Conservation (phyloP, 2,329 filamentous ascomycete species). For the Fusarium penzigii region DNA sequence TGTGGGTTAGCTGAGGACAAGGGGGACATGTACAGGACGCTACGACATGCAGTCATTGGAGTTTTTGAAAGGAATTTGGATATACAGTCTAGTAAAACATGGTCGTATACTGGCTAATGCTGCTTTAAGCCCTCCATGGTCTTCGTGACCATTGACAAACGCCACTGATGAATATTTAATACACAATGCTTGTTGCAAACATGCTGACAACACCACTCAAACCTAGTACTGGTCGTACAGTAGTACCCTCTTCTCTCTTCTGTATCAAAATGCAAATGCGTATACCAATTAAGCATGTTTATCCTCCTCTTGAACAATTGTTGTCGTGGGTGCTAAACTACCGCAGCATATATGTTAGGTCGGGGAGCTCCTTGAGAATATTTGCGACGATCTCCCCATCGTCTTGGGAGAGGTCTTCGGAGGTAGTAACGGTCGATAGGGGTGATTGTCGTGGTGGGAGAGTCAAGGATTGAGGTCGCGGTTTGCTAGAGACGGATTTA, state of each 20-base stretch:
- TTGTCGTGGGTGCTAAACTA: conserved; percentile 24
- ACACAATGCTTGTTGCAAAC: neutral
- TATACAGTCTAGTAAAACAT: conserved; percentile 1
- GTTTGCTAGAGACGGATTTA: conserved; percentile 2
- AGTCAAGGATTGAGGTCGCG: conserved; percentile 4
- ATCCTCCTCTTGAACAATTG: conserved; percentile 8
- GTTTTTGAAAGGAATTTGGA: neutral
- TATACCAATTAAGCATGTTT: neutral
- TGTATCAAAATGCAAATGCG: neutral
- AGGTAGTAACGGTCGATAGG: neutral
- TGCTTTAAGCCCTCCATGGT: neutral
- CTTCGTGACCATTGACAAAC: neutral
- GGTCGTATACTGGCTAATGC: conserved; percentile 1
- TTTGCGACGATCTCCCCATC: conserved; percentile 33
- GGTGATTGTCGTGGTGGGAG: conserved; percentile 7
- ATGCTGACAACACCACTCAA: neutral
- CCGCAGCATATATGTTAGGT: conserved; percentile 49
- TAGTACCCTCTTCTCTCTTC: neutral
- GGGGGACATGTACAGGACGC: too few relatives aligned
- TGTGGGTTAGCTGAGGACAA: conserved; percentile 1
- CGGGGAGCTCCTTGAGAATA: conserved; percentile 42
- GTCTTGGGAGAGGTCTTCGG: conserved; percentile 23
- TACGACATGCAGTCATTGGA: too few relatives aligned
- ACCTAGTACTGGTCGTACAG: neutral
- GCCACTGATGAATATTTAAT: conserved; percentile 21